Percentiles rank a stretch among this genome's conserved stretches.
Conservation (phyloP, 257 asterid species). For the Solanum bulbocastanum region DNA sequence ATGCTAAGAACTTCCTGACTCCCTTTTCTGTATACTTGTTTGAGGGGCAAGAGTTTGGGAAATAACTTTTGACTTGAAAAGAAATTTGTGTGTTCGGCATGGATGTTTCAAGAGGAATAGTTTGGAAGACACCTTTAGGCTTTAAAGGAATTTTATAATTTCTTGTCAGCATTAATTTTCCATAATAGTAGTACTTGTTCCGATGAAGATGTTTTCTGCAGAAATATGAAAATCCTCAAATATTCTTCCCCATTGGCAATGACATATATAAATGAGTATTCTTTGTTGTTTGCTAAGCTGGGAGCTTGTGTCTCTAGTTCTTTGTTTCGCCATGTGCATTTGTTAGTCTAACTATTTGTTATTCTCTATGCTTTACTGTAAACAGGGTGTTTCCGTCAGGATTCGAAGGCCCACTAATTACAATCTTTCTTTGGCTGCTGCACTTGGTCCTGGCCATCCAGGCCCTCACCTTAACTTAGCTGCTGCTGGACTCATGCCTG, state of each 20-base stretch:
- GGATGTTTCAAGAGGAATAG: not conserved
- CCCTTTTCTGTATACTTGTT: not conserved
- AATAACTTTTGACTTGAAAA: not conserved
- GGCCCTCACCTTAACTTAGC: constrained; percentile 70
- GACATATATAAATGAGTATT: not conserved
- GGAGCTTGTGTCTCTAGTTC: not conserved
- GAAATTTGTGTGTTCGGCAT: not conserved
- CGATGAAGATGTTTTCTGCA: not conserved
- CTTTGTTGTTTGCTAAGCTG: not conserved
- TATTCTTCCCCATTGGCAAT: not conserved
- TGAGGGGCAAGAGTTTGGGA: not conserved
- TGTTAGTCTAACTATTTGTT: not conserved
- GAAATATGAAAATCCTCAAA: not conserved
- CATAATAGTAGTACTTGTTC: not conserved
- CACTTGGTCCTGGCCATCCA: constrained; percentile 97
- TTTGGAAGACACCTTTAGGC: not conserved
- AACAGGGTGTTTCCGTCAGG: constrained; percentile 90
- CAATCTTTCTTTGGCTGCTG: constrained; percentile 89
- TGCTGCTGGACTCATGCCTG: constrained; percentile 89
- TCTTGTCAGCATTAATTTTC: not conserved
- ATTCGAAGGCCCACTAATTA: constrained; percentile 97
- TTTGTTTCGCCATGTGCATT: not conserved
- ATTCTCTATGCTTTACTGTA: not conserved
- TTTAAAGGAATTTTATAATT: not conserved
- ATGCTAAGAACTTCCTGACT: not conserved